These are phyloP conservation scores for Trichoderma polysporum DNA, from an alignment of 2,329 filamentous ascomycete species.

Conservation along the genomic window DNA sequence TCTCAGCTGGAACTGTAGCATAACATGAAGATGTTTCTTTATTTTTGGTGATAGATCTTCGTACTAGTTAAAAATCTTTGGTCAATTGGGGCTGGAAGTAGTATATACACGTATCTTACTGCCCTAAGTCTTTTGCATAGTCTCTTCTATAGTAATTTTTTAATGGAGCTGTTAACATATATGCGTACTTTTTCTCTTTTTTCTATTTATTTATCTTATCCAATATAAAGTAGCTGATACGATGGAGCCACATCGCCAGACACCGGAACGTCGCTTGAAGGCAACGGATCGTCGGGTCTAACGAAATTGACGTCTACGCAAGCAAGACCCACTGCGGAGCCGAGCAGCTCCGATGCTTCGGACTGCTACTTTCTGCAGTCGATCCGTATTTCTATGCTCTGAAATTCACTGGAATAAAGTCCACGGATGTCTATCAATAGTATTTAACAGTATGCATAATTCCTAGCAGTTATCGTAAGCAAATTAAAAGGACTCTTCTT, in stretches of 20 bases:
- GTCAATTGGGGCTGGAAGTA: background rate
- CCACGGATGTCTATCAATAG: background rate
- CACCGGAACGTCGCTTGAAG: background rate
- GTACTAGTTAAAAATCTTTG: background rate
- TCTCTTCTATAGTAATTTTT: background rate
- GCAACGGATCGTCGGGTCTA: background rate
- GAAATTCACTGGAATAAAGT: background rate
- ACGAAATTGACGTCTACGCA: slow-evolving; percentile 2
- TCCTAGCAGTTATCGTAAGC: background rate
- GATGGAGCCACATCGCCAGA: background rate
- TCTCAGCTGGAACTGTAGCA: background rate
- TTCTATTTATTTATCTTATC: background rate
- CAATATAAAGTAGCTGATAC: background rate
- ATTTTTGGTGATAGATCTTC: background rate
- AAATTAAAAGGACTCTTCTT: background rate
- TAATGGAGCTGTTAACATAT: background rate
- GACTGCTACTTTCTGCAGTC: background rate
- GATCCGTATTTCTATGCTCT: background rate
- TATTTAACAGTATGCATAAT: background rate
- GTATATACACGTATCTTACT: background rate
- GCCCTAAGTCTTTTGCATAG: background rate
- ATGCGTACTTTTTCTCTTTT: background rate
- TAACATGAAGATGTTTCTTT: background rate
- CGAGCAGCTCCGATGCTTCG: background rate
- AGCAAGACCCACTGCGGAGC: slow-evolving; percentile 9